phyloP scores from a whole-genome alignment of 1,284 basidiomycete species.

The Volvariella surrecta region DNA sequence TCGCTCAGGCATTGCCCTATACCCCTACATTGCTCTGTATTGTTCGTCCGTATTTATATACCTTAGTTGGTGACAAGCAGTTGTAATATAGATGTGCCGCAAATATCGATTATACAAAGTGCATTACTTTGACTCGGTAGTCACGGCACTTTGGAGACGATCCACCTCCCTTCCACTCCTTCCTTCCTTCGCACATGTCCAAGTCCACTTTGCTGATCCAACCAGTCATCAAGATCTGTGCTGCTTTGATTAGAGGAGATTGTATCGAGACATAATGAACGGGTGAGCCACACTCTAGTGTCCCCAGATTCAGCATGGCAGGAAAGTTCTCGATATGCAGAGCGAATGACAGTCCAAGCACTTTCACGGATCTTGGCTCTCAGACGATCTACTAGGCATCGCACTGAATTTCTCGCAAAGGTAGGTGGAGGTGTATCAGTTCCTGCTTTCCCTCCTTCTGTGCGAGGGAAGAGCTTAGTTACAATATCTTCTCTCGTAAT shows the following conservation, averaged over 20 bases:
- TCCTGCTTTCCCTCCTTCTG: conserved; percentile 6
- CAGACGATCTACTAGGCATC: conserved; percentile 34
- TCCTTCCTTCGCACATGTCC: conserved; percentile 47
- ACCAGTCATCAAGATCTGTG: conserved; percentile 34
- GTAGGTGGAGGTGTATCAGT: conserved; percentile 12
- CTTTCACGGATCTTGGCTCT: conserved; percentile 40
- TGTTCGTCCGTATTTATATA: no score
- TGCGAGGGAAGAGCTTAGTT: conserved; percentile 11
- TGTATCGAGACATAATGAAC: conserved; percentile 33
- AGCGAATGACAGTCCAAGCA: conserved; percentile 52
- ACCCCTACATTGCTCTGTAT: no score
- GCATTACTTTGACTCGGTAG: conserved; percentile 3
- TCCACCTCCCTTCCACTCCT: conserved; percentile 47
- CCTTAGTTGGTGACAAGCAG: no score
- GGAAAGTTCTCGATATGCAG: conserved; percentile 55
- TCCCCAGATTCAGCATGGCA: conserved; percentile 25
- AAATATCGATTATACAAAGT: conserved; percentile 9
- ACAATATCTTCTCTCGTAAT: conserved; percentile 27
- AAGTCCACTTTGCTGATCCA: conserved; percentile 28
- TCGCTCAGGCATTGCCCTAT: no score
- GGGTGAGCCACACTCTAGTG: conserved; percentile 43
- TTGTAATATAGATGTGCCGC: conserved; percentile 1
- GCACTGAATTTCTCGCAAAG: conserved; percentile 34
- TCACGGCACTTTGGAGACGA: conserved; percentile 35
- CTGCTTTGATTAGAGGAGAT: conserved; percentile 15